Conservation (phyloP, 345 rosid genomes). For the Salix exigua region DNA sequence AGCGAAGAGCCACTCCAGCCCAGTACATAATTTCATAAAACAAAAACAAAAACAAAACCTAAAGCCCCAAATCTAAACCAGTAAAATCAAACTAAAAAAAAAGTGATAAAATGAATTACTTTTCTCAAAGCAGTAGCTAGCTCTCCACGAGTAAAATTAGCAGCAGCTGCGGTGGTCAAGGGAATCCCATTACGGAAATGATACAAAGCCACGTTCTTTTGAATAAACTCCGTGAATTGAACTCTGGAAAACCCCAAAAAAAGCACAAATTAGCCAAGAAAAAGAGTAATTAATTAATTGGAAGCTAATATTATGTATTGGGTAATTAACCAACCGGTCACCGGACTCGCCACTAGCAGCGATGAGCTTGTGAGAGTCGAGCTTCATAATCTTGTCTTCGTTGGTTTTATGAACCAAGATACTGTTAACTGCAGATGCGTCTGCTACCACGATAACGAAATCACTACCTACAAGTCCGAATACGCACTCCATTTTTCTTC, state of each 20-base stretch:
- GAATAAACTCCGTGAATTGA: slow-evolving; percentile 93
- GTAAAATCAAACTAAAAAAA: not conserved
- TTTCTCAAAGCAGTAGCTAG: slow-evolving; percentile 94
- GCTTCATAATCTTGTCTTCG: slow-evolving; percentile 95
- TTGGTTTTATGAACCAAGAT: slow-evolving; percentile 86
- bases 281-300: not conserved
- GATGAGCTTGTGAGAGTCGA: slow-evolving; percentile 90
- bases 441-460: slow-evolving; percentile 77
- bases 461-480: slow-evolving; percentile 90
- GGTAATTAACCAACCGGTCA: slow-evolving; percentile 46
- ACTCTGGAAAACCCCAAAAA: slow-evolving; percentile 40
- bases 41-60: not conserved
- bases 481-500: slow-evolving; percentile 73
- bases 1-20: not conserved
- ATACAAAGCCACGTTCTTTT: slow-evolving; percentile 90
- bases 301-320: not conserved
- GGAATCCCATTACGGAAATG: slow-evolving; percentile 94
- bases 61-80: not conserved
- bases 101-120: slow-evolving; percentile 36
- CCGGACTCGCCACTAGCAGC: slow-evolving; percentile 99
- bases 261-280: not conserved
- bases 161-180: slow-evolving; percentile 82
- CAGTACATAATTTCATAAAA: not conserved
- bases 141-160: slow-evolving; percentile 89
- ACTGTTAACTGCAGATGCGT: slow-evolving; percentile 88